phyloP scores from a whole-genome alignment of 2,329 filamentous ascomycete genomes.

The Bipolaris zeicola region DNA sequence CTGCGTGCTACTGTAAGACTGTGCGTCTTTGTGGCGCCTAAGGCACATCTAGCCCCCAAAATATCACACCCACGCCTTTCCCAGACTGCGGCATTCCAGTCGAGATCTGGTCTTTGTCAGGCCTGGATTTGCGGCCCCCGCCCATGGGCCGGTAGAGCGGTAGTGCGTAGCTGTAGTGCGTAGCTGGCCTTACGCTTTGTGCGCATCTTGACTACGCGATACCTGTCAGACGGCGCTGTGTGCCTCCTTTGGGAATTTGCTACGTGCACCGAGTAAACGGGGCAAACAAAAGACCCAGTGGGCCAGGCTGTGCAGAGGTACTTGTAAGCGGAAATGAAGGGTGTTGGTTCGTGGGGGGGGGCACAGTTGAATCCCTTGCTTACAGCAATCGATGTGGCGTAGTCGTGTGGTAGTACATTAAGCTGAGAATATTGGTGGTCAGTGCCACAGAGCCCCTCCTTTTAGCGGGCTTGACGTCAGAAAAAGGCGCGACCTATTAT shows the following conservation, averaged over 20 bases:
- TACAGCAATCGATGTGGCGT: constrained; percentile 3
- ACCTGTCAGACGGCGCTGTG: background rate
- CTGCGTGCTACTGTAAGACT: too few species aligned
- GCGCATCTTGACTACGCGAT: background rate
- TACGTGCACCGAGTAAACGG: background rate
- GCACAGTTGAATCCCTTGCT: constrained; percentile 4
- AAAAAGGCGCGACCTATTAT: too few species aligned
- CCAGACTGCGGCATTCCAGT: too few species aligned
- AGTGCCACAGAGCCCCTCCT: background rate
- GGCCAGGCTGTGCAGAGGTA: background rate
- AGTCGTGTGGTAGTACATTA: background rate
- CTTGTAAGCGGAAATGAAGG: background rate
- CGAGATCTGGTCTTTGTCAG: too few species aligned
- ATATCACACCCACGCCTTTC: too few species aligned
- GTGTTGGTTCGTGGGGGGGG: background rate
- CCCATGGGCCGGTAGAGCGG: too few species aligned
- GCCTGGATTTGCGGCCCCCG: too few species aligned
- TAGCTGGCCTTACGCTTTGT: constrained; percentile 2
- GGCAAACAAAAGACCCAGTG: background rate
- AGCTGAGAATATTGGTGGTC: constrained; percentile 5
- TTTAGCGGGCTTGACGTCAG: constrained; percentile 1
- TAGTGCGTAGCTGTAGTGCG: too few species aligned
- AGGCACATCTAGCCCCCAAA: too few species aligned
- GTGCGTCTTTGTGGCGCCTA: too few species aligned
- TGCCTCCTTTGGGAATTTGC: constrained; percentile 2